Base-by-base conservation (phyloP, 2,329 filamentous ascomycete genomes). In the Stagonosporopsis rhizophila region DNA sequence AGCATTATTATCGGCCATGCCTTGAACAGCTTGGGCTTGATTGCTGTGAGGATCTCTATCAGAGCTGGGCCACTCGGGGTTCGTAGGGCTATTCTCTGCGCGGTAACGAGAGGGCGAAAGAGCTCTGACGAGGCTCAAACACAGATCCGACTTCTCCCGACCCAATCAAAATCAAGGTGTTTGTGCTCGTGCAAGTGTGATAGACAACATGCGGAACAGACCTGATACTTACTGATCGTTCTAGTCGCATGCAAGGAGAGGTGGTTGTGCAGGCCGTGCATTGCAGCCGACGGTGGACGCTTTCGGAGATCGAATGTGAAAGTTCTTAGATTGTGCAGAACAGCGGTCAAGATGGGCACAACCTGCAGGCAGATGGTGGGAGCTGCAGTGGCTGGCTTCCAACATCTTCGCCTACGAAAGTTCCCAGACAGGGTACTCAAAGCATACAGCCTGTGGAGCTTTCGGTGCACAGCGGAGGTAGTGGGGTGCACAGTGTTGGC, bases 301-400 rank as follows among this genome's bases (percentile, higher is more conserved):
- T 51, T 51, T 44, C 35, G 42, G 42, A n/a, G n/a, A 38, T 15
- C 28, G 32, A 38, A 19, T 38, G 48, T 44, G 38, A 44, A 56
- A 30, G n/a, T 28, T 17, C 37, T 11, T 11, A 28, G 30, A 32
- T 12, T 39, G 38, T 56, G 53, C 53, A 56, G 53, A 56, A 48
- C 30, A 56, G 53, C 53, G 53, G 53, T 56, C 53, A 52, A 35
- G 44, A 39, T 27, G 25, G 35, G 52, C 39, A 32, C 20, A 17
- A 20, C 20, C 1, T 48, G 39, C 39, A 35, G 6, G 20, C 11
- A 20, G 4, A n/a, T 7, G 4, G 8, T 5, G 30, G 30, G 14
- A 32, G 30, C 30, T 32, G 30, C 30, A 32, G 30, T 3, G 4
- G 14, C n/a, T 4, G 14, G 5, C 4, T 6, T 32, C 5, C 30